A percentile compares a stretch with the other conserved stretches of the same genome.
These are phyloP conservation scores for Chalaropsis thielavioides DNA, from an alignment of 2,329 filamentous ascomycete genomes.

Conservation along the genomic window DNA sequence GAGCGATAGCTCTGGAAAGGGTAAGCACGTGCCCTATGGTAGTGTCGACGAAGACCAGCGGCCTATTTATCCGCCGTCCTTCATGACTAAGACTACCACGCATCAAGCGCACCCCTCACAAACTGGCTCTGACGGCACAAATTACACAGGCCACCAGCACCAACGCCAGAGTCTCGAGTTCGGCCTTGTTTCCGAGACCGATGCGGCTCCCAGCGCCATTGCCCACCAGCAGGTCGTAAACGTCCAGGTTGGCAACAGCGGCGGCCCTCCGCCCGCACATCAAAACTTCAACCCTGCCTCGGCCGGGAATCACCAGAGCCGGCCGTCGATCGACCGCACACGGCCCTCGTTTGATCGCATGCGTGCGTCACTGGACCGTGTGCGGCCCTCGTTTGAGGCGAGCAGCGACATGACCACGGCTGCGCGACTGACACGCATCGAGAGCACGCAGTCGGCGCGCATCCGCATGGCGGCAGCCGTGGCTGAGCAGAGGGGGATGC, in stretches of 20 bases:
- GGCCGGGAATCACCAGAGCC: conserved; percentile 25
- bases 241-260: conserved; percentile 14
- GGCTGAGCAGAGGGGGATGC: background rate
- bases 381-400: conserved; percentile 69
- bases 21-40: conserved; percentile 42
- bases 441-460: conserved; percentile 47
- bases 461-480: background rate
- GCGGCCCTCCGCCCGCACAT: conserved; percentile 21
- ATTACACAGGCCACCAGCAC: conserved; percentile 57
- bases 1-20: conserved; percentile 38
- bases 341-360: conserved; percentile 81
- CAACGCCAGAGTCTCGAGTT: conserved; percentile 17
- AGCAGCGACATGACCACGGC: conserved; percentile 87
- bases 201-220: conserved; percentile 5
- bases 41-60: conserved; percentile 74
- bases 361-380: conserved; percentile 72
- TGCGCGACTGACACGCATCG: conserved; percentile 67
- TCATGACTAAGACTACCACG: conserved; percentile 56
- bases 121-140: conserved; percentile 87
- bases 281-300: conserved; percentile 19
- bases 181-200: conserved; percentile 11
- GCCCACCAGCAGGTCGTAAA: conserved; percentile 19
- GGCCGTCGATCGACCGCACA: conserved; percentile 51
- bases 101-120: conserved; percentile 65
- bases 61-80: conserved; percentile 85